Conservation (phyloP, 306 rosid genomes). For the Medicago ruthenica region DNA sequence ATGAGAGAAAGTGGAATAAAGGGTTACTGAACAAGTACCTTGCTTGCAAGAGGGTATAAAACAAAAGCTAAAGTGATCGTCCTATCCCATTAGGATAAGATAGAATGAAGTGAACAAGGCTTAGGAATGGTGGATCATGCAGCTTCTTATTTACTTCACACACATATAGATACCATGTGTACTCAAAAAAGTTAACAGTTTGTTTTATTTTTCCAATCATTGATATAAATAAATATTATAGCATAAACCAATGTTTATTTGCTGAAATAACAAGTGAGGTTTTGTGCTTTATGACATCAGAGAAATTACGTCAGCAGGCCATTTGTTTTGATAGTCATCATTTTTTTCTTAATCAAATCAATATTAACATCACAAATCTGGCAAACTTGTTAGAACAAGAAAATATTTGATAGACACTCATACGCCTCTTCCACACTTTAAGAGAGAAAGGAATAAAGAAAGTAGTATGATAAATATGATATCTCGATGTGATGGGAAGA, state of each 20-base stretch:
- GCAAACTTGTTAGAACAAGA: no score
- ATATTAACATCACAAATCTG: no score
- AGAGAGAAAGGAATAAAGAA: no score
- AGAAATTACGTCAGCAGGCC: neutral
- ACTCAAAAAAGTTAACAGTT: neutral
- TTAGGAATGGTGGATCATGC: conserved; percentile 22
- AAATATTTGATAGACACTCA: no score
- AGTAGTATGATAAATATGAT: no score
- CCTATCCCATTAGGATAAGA: conserved; percentile 28
- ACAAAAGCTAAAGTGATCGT: conserved; percentile 63
- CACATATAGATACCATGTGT: neutral
- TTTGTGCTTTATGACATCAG: neutral
- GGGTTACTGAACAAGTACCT: conserved; percentile 73
- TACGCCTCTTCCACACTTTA: no score
- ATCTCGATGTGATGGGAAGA: no score
- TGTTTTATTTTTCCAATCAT: neutral
- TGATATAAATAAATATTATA: neutral
- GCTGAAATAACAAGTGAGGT: neutral
- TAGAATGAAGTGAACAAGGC: neutral
- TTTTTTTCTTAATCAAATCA: no score
- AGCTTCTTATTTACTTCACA: conserved; percentile 23
- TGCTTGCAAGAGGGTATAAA: conserved; percentile 67
- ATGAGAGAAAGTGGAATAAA: conserved; percentile 58
- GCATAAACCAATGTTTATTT: neutral
- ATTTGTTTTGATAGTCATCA: no score